Conservation (phyloP, 768 basidiomycete species). For the Lactifluus hygrophoroides region DNA sequence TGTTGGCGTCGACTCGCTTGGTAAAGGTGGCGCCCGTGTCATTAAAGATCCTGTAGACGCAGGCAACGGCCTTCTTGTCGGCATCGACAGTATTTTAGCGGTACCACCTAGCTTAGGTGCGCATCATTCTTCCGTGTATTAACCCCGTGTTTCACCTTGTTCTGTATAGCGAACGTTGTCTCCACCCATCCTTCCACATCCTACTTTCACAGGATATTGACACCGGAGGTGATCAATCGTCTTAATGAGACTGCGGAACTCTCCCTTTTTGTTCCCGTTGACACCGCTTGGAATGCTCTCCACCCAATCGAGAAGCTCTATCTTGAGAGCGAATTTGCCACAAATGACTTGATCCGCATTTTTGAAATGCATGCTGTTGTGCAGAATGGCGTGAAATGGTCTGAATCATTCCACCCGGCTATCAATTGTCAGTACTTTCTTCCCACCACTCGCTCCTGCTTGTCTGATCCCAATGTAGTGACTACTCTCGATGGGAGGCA, state of each 20-base stretch:
- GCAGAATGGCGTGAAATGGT: slow-evolving; percentile 53
- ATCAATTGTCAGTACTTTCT: slow-evolving; percentile 43
- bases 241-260: slow-evolving; percentile 64
- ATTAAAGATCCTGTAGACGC: slow-evolving; percentile 49
- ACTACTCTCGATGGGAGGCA: slow-evolving; percentile 59
- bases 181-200: slow-evolving; percentile 51
- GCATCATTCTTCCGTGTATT: slow-evolving; percentile 24
- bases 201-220: slow-evolving; percentile 68
- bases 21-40: slow-evolving; percentile 63
- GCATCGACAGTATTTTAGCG: slow-evolving; percentile 64
- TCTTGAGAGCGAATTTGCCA: slow-evolving; percentile 80
- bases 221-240: slow-evolving; percentile 43
- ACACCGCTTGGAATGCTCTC: slow-evolving; percentile 76
- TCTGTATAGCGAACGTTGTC: slow-evolving; percentile 47
- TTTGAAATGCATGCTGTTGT: slow-evolving; percentile 70
- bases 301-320: slow-evolving; percentile 76
- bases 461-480: slow-evolving; percentile 38
- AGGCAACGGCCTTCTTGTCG: slow-evolving; percentile 70
- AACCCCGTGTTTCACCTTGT: neutral
- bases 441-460: neutral
- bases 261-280: slow-evolving; percentile 83
- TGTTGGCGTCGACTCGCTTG: slow-evolving; percentile 73
- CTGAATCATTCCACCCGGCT: slow-evolving; percentile 46
- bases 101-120: slow-evolving; percentile 68
- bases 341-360: slow-evolving; percentile 69